Percentiles rank a stretch among this genome's conserved stretches.
phyloP scores from a whole-genome alignment of 228 moss, liverwort and hornwort species.

The Sphagnum fallax region DNA sequence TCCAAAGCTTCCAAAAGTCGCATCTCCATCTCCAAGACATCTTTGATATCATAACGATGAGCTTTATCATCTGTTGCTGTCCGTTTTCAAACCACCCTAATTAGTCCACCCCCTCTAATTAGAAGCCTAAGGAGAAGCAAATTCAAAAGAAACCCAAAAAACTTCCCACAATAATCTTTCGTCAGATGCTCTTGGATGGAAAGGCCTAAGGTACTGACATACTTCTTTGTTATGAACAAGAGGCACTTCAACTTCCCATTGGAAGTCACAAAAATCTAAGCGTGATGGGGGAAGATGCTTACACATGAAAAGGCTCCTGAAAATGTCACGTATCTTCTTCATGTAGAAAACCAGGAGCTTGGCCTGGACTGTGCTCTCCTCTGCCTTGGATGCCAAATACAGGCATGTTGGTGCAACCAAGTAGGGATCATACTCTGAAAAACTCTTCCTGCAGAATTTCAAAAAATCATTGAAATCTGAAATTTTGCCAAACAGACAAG shows the following conservation, averaged over 20 bases:
- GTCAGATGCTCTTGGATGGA: too few relatives aligned
- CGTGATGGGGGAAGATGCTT: conserved; percentile 1
- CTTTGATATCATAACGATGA: conserved; percentile 78
- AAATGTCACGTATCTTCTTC: conserved; percentile 49
- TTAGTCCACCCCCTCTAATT: background rate
- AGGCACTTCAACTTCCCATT: too few relatives aligned
- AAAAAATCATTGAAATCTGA: background rate
- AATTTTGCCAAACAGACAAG: too few relatives aligned
- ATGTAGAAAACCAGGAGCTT: conserved; percentile 65
- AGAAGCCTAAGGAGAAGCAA: background rate
- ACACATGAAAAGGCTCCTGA: conserved; percentile 33
- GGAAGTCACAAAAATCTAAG: too few relatives aligned
- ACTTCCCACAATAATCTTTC: background rate
- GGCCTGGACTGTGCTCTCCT: conserved; percentile 95
- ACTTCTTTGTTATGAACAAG: too few relatives aligned
- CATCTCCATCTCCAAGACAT: conserved; percentile 99
- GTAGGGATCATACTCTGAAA: conserved; percentile 93
- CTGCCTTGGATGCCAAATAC: conserved; percentile 94
- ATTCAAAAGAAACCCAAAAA: background rate
- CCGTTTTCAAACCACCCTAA: background rate
- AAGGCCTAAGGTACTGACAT: too few relatives aligned
- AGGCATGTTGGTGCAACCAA: conserved; percentile 96
- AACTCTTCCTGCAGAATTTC: conserved; percentile 57
- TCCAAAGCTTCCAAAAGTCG: conserved; percentile 89
- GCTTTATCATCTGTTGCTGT: conserved; percentile 86